These are phyloP conservation scores for Hygrocybe coccinea DNA, from an alignment of 768 basidiomycete genomes.

Conservation along the genomic window DNA sequence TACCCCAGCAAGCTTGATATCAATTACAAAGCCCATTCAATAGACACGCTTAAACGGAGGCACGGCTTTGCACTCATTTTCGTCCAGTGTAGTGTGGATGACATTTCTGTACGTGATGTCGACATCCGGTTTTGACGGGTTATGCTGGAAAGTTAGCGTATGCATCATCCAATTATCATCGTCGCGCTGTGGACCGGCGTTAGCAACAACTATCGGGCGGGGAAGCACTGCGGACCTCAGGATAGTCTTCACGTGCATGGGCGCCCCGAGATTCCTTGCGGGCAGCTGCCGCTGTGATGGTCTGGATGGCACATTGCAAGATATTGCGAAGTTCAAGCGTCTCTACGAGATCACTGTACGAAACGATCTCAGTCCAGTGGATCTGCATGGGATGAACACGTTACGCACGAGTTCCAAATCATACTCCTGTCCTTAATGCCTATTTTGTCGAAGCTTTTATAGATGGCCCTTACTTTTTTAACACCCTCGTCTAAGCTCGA, in stretches of 20 bases:
- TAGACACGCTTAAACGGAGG: constrained; percentile 98
- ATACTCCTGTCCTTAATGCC: constrained; percentile 97
- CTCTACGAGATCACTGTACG: constrained; percentile 88
- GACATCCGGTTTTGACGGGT: constrained; percentile 72
- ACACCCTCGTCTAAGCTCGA: constrained; percentile 89
- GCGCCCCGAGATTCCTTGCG: constrained; percentile 98
- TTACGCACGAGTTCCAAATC: constrained; percentile 99
- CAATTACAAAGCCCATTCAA: constrained; percentile 33
- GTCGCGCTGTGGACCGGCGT: constrained; percentile 59
- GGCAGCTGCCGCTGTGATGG: constrained; percentile 86
- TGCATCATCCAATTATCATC: constrained; percentile 94
- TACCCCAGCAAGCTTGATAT: background rate
- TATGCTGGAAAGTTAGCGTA: constrained; percentile 88
- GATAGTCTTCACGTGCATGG: constrained; percentile 96
- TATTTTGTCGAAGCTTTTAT: constrained; percentile 84
- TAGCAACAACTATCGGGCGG: background rate
- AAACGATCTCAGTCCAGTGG: constrained; percentile 4
- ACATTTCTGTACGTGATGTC: constrained; percentile 86
- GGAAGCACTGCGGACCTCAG: constrained; percentile 56
- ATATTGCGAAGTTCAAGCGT: constrained; percentile 96
- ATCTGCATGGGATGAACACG: background rate
- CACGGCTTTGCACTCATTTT: constrained; percentile 93
- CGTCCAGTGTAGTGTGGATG: constrained; percentile 82
- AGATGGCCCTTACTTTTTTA: constrained; percentile 75
- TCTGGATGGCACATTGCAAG: constrained; percentile 92